A percentile compares a stretch with the other conserved stretches of the same genome.
phyloP scores from a whole-genome alignment of 495 filamentous ascomycete species.

The Achaetomiella virescens region DNA sequence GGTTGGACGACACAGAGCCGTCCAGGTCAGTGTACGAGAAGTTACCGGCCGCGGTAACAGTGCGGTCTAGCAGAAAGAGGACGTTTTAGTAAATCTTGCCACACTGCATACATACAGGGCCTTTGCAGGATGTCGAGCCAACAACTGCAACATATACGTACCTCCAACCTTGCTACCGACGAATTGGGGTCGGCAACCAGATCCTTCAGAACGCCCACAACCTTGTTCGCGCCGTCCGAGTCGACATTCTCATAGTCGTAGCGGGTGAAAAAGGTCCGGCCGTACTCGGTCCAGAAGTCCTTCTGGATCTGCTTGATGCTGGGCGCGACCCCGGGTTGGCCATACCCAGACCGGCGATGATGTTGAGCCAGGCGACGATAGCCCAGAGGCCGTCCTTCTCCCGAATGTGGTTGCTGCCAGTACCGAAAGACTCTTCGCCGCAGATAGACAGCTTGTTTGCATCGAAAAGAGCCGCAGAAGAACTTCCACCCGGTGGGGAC shows the following conservation, averaged over 20 bases:
- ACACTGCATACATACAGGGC: background rate
- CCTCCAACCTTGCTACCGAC: slow-evolving; percentile 74
- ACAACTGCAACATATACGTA: slow-evolving; percentile 23
- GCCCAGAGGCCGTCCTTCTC: slow-evolving; percentile 99
- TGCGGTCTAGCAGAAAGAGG: slow-evolving; percentile 47
- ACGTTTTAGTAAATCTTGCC: slow-evolving; percentile 1
- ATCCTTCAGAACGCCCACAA: slow-evolving; percentile 68
- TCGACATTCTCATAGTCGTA: slow-evolving; percentile 97
- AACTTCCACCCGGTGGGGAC: slow-evolving; percentile 99
- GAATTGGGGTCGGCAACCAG: slow-evolving; percentile 65
- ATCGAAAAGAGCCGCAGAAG: slow-evolving; percentile 97
- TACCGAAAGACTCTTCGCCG: slow-evolving; percentile 96
- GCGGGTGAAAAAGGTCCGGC: slow-evolving; percentile 96
- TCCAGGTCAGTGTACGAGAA: slow-evolving; percentile 97
- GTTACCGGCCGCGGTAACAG: slow-evolving; percentile 83
- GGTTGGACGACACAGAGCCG: slow-evolving; percentile 89
- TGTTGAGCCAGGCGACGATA: slow-evolving; percentile 95
- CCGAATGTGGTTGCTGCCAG: slow-evolving; percentile 97
- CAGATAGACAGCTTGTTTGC: slow-evolving; percentile 97
- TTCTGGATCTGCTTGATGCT: slow-evolving; percentile 93
- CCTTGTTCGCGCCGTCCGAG: slow-evolving; percentile 79
- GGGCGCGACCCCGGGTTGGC: slow-evolving; percentile 66
- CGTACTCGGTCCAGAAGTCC: slow-evolving; percentile 95
- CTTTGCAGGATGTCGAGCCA: no score
- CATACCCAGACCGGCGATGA: slow-evolving; percentile 90